Percentiles rank a stretch among this genome's conserved stretches.
Conservation (phyloP, 768 basidiomycete species). For the Hortiboletus campestris region DNA sequence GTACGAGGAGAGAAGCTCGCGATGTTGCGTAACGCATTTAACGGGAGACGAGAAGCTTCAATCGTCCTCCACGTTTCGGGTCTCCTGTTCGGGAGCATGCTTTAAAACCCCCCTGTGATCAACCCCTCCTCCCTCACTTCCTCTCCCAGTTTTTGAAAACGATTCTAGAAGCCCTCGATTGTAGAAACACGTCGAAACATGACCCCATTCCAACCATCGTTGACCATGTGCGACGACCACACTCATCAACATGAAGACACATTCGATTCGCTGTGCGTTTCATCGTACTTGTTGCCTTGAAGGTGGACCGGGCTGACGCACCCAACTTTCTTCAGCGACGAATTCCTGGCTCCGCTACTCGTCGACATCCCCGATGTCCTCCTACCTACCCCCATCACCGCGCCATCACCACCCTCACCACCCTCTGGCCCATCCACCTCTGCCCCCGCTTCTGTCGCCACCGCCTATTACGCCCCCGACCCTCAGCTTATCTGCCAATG, state of each 20-base stretch:
- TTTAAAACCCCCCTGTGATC: constrained; percentile 6
- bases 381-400: neutral
- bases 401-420: neutral
- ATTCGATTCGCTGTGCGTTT: constrained; percentile 13
- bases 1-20: neutral
- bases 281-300: neutral
- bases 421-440: neutral
- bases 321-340: constrained; percentile 1
- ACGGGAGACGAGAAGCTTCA: neutral
- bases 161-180: neutral
- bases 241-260: neutral
- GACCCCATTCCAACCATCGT: neutral
- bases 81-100: neutral
- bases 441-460: neutral
- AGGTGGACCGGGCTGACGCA: neutral
- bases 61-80: neutral
- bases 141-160: neutral
- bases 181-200: neutral
- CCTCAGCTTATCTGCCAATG: constrained; percentile 9
- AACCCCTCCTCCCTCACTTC: neutral
- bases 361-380: neutral
- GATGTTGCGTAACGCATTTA: neutral
- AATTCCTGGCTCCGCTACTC: constrained; percentile 14
- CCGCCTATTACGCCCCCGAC: neutral
- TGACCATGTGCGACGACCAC: constrained; percentile 1